These are phyloP conservation scores for Leccinum fibrillosum DNA, from an alignment of 768 basidiomycete species.

Conservation along the genomic window DNA sequence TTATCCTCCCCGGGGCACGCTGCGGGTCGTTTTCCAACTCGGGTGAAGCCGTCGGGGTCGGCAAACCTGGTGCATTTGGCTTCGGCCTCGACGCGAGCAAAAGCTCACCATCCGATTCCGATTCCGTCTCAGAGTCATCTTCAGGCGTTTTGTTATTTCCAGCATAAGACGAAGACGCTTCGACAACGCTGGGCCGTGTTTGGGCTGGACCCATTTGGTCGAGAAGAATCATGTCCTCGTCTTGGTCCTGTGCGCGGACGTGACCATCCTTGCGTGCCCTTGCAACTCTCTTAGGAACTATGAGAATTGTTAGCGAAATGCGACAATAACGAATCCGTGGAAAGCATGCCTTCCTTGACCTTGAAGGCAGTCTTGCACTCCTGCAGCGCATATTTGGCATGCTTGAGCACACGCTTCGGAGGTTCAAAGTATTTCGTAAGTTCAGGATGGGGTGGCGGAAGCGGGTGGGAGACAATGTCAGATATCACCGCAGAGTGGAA, in stretches of 20 bases:
- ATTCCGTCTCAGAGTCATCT: slow-evolving; percentile 56
- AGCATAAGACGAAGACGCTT: neutral
- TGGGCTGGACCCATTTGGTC: slow-evolving; percentile 30
- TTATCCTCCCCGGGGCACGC: slow-evolving; percentile 66
- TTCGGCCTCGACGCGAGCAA: slow-evolving; percentile 15
- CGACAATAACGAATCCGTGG: neutral
- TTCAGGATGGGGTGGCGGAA: slow-evolving; percentile 84
- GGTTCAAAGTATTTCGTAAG: slow-evolving; percentile 81
- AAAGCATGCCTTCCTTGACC: slow-evolving; percentile 65
- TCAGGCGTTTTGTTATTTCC: slow-evolving; percentile 15
- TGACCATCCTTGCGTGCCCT: slow-evolving; percentile 62
- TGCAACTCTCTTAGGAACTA: slow-evolving; percentile 63
- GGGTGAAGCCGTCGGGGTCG: slow-evolving; percentile 53
- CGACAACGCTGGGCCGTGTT: slow-evolving; percentile 9
- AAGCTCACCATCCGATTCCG: slow-evolving; percentile 38
- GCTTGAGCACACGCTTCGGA: slow-evolving; percentile 64
- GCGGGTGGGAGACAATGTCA: slow-evolving; percentile 69
- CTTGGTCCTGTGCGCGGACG: slow-evolving; percentile 57
- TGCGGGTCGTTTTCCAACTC: slow-evolving; percentile 46
- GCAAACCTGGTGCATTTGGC: slow-evolving; percentile 29
- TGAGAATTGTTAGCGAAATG: neutral
- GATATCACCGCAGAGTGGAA: slow-evolving; percentile 81
- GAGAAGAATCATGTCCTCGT: slow-evolving; percentile 57
- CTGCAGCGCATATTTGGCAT: slow-evolving; percentile 52
- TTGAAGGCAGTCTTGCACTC: slow-evolving; percentile 66